Conservation (phyloP, 2,329 filamentous ascomycete genomes). For the Thielaviopsis cerberus region DNA sequence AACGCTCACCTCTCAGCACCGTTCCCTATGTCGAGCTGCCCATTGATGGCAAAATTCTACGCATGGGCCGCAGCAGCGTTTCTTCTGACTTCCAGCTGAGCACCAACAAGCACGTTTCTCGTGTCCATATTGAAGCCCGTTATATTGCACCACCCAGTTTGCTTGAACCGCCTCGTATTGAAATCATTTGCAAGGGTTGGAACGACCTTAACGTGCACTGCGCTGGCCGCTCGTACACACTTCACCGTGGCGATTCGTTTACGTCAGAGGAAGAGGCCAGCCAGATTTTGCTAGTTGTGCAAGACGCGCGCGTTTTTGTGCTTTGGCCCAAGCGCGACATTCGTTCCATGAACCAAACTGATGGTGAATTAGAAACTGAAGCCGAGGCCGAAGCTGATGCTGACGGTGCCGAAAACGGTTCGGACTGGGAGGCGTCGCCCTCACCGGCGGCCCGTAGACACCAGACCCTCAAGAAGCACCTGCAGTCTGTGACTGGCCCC, state of each 20-base stretch:
- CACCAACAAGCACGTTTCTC: conserved; percentile 77
- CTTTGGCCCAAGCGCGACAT: conserved; percentile 57
- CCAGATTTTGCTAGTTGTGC: conserved; percentile 89
- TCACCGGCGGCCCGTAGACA: conserved; percentile 1
- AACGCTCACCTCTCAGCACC: conserved; percentile 64
- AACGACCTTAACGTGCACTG: conserved; percentile 89
- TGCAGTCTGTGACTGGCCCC: background rate
- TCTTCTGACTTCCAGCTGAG: conserved; percentile 92
- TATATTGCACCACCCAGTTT: conserved; percentile 54
- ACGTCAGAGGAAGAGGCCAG: conserved; percentile 71
- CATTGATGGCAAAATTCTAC: conserved; percentile 59
- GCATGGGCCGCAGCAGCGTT: conserved; percentile 85
- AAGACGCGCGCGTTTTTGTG: conserved; percentile 75
- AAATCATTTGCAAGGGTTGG: conserved; percentile 86
- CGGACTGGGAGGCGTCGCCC: conserved; percentile 51
- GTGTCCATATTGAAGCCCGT: conserved; percentile 75
- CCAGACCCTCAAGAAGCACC: background rate
- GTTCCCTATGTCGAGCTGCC: conserved; percentile 70
- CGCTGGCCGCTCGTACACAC: conserved; percentile 67
- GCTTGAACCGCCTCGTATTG: conserved; percentile 57
- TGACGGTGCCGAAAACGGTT: conserved; percentile 34
- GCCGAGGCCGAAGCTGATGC: conserved; percentile 1
- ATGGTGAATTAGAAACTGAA: conserved; percentile 19
- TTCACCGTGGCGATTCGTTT: conserved; percentile 77
- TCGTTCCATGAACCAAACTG: background rate